Evolutionary conservation across 331 rosid genomes (phyloP).

Genomic region (Ulmus americana): DNA sequence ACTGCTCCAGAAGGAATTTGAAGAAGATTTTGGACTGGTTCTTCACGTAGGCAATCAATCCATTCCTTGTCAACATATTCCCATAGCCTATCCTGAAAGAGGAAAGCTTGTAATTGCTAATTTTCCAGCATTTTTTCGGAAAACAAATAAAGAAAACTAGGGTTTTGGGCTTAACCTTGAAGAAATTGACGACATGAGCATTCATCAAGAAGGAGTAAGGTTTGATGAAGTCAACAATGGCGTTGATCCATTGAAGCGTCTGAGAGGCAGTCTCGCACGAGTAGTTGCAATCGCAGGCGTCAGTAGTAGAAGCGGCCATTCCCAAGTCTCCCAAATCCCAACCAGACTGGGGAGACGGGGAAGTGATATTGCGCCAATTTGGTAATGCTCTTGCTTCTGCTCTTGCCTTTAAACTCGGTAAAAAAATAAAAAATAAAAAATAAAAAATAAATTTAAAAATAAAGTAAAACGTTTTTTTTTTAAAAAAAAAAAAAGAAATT

Average conservation of each 20-base stretch:
- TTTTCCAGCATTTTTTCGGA: neutral
- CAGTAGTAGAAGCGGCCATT: neutral
- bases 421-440: too few species aligned
- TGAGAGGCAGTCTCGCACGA: constrained; percentile 51
- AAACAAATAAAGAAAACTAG: neutral
- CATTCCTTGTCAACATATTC: constrained; percentile 65
- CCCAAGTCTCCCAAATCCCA: neutral
- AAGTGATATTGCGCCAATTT: too few species aligned
- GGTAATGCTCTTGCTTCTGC: too few species aligned
- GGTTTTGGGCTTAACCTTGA: constrained; percentile 35
- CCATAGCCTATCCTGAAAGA: constrained; percentile 66
- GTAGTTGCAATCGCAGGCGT: constrained; percentile 24
- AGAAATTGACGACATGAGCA: constrained; percentile 79
- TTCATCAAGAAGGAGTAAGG: constrained; percentile 49
- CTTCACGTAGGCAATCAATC: constrained; percentile 67
- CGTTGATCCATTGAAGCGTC: constrained; percentile 66
- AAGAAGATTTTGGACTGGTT: constrained; percentile 56
- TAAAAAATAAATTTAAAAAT: too few species aligned
- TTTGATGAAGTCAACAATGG: constrained; percentile 53
- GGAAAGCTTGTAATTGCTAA: neutral
- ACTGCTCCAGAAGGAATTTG: constrained; percentile 69
- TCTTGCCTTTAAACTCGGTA: too few species aligned
- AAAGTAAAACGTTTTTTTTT: too few species aligned
- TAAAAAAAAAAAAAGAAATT: too few species aligned
- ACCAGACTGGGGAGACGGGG: neutral